Base-by-base conservation (phyloP, 2,329 filamentous ascomycete species). In the Hypoxylon sp. region DNA sequence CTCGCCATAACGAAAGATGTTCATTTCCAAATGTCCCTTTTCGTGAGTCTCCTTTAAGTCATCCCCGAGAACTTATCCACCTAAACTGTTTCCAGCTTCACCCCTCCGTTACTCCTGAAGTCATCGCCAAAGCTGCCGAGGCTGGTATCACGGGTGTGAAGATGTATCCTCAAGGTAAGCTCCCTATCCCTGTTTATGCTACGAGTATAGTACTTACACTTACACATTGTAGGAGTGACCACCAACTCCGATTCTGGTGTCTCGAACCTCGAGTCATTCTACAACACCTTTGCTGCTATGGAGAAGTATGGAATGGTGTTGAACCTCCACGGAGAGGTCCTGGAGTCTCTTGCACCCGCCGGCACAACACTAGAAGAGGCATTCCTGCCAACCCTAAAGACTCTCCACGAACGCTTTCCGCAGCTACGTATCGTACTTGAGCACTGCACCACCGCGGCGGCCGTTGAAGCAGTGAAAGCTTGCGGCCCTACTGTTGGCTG, bases 271-370 rank as follows among this genome's bases (percentile, higher is more conserved):
- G 87, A 88, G 63, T 79, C 83, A 30, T 94, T 92, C 79, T 91
- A 91, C 74, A 86, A 88, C 6, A 91, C 94, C 13, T 97, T 98
- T 74, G 86, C 84, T n/a, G 91, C 92, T 68, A 97, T 98, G 94
- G 91, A 97, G 75, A 81, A 89, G 62, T 87, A 93, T 69, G 88
- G 89, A 7, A 7, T 67, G 39, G 85, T 96, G n/a, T 84, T 96
- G 43, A 97, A 97, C 79, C 82, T 98, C n/a, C 94, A 98, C 76
- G 94, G 94, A 68, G 94, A 97, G 79, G 87, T 90, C n/a, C 89
- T 78, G 2, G 78, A 78, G 59, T 74, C 77, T 3, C 73, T 78
- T 48, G 76, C 88, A 0, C 83, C 84, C 1, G 81, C 81, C n/a
- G 77, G 74, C 22, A 67, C 76, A 30, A 81, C 81, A 1, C 72